Evolutionary conservation across 2,329 filamentous ascomycete species (phyloP).

Genomic region (Colletotrichum somersetense): DNA sequence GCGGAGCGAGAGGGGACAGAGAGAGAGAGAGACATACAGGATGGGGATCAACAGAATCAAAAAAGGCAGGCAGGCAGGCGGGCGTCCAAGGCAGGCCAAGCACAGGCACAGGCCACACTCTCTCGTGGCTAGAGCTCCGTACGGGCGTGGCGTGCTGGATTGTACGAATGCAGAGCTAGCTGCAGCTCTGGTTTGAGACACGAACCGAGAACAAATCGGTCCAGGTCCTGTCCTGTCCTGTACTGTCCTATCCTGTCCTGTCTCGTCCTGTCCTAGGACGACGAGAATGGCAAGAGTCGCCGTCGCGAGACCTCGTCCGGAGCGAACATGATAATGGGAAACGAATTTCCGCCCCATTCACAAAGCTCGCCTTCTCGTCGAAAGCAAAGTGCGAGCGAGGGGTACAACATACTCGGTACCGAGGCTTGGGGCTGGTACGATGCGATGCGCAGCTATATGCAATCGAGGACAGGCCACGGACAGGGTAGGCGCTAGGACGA

Average conservation of each 20-base stretch:
- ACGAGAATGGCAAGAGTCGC: constrained; percentile 2
- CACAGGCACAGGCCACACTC: constrained; percentile 9
- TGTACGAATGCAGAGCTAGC: constrained; percentile 6
- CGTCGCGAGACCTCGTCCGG: neutral
- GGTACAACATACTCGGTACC: neutral
- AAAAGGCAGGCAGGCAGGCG: constrained; percentile 23
- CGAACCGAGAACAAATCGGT: constrained; percentile 24
- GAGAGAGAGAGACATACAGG: constrained; percentile 12
- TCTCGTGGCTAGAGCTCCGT: constrained; percentile 6
- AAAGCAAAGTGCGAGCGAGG: neutral
- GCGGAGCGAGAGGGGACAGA: constrained; percentile 24
- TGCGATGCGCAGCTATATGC: constrained; percentile 21
- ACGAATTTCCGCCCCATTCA: constrained; percentile 9
- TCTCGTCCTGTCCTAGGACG: neutral
- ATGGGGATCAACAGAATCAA: constrained; percentile 11
- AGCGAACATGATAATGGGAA: neutral
- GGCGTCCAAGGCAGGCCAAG: constrained; percentile 17
- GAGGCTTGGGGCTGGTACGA: constrained; percentile 20
- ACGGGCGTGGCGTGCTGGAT: constrained; percentile 3
- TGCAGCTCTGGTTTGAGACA: constrained; percentile 29
- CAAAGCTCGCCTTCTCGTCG: neutral
- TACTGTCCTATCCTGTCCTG: neutral
- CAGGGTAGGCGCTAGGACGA: constrained; percentile 32
- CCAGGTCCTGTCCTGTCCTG: neutral
- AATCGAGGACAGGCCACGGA: constrained; percentile 36